These are phyloP conservation scores for Eremochloa ophiuroides DNA, from an alignment of 176 grass and related monocot genomes.

Conservation along the genomic window DNA sequence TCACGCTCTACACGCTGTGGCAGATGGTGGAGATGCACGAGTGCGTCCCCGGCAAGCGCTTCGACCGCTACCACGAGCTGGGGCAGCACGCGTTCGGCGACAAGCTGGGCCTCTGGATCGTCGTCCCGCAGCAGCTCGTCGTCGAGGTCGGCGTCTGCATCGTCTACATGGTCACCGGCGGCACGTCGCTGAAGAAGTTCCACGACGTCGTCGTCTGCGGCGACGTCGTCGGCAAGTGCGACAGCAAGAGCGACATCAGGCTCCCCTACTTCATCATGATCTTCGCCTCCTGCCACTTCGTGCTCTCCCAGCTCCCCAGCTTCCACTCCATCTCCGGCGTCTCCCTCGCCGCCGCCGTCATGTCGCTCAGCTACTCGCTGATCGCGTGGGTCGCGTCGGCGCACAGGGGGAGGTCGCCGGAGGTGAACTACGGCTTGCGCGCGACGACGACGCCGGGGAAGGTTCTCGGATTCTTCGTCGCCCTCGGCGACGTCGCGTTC, in stretches of 20 bases:
- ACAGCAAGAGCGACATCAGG: background rate
- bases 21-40: constrained; percentile 99
- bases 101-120: constrained; percentile 74
- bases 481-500: constrained; percentile 57
- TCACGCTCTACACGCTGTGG: constrained; percentile 93
- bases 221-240: background rate
- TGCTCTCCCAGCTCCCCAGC: background rate
- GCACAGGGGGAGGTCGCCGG: constrained; percentile 16
- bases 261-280: background rate
- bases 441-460: constrained; percentile 42
- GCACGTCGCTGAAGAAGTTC: constrained; percentile 79
- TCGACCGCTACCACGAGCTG: constrained; percentile 91
- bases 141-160: constrained; percentile 87
- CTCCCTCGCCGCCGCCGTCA: background rate
- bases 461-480: constrained; percentile 62
- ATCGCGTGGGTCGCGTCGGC: constrained; percentile 73
- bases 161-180: constrained; percentile 95
- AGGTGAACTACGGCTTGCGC: constrained; percentile 44
- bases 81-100: constrained; percentile 88
- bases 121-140: constrained; percentile 71
- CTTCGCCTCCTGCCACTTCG: background rate
- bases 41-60: constrained; percentile 14
- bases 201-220: constrained; percentile 62
- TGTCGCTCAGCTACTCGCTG: constrained; percentile 51
- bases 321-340: background rate